Percentiles rank a stretch among this genome's conserved stretches.
phyloP scores from a whole-genome alignment of 129 eudicot genomes.

The sunflower (Helianthus annuus) region HanXRQr2.0-SUNRISE NC_035433.2:126539393-126539892 shows the following conservation, averaged over 20 bases:
- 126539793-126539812: not conserved
- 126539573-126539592: slow-evolving; percentile 11
- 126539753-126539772: not conserved
- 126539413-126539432: not conserved
- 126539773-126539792: not conserved
- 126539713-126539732: not conserved
- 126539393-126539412: not conserved
- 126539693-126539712: not conserved
- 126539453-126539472: too few relatives aligned
- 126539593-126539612: slow-evolving; percentile 1
- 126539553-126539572: slow-evolving; percentile 1
- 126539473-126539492: too few relatives aligned
- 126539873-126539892: slow-evolving; percentile 15
- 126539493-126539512: not conserved
- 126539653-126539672: not conserved
- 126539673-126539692: slow-evolving; percentile 8
- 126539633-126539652: not conserved
- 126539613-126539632: not conserved
- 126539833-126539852: slow-evolving; percentile 6
- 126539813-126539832: not conserved
- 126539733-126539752: not conserved
- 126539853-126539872: slow-evolving; percentile 10
- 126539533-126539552: not conserved
- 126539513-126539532: not conserved
- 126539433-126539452: too few relatives aligned